phyloP scores from a whole-genome alignment of 176 grass and related monocot genomes.

The Oryza nivara region DNA sequence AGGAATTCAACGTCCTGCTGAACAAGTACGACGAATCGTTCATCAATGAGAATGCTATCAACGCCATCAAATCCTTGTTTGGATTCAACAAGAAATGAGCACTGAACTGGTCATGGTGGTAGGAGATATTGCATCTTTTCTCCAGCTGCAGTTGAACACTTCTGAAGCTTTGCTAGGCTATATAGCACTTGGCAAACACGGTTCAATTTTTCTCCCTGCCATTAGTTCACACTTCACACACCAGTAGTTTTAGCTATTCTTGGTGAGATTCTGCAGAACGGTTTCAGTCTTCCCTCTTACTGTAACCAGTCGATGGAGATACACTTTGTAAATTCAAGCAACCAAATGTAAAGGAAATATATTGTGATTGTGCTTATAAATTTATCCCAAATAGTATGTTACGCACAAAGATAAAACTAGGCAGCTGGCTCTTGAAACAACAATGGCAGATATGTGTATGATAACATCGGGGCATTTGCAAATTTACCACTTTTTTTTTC shows the following conservation, averaged over 20 bases:
- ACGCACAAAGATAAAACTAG: not conserved
- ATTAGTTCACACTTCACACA: constrained; percentile 26
- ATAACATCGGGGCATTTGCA: too few species aligned
- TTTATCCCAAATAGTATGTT: constrained; percentile 18
- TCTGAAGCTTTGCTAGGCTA: not conserved
- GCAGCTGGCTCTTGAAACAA: not conserved
- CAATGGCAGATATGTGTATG: too few species aligned
- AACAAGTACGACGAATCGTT: constrained; percentile 96
- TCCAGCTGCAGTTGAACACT: not conserved
- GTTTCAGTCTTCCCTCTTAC: constrained; percentile 19
- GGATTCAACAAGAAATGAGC: constrained; percentile 70
- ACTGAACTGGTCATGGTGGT: constrained; percentile 4
- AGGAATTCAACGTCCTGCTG: constrained; percentile 63
- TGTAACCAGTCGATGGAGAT: constrained; percentile 36
- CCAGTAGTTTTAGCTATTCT: constrained; percentile 44
- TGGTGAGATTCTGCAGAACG: constrained; percentile 40
- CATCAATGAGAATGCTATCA: constrained; percentile 94
- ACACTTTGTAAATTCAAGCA: constrained; percentile 28
- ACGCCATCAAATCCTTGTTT: constrained; percentile 93
- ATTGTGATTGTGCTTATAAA: not conserved
- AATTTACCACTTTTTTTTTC: too few species aligned
- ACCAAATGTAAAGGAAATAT: constrained; percentile 32
- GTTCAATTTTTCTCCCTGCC: not conserved
- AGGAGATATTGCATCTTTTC: not conserved
- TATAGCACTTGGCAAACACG: constrained; percentile 12